phyloP scores from a whole-genome alignment of 345 rosid genomes.

The Lumnitzera racemosa region DNA sequence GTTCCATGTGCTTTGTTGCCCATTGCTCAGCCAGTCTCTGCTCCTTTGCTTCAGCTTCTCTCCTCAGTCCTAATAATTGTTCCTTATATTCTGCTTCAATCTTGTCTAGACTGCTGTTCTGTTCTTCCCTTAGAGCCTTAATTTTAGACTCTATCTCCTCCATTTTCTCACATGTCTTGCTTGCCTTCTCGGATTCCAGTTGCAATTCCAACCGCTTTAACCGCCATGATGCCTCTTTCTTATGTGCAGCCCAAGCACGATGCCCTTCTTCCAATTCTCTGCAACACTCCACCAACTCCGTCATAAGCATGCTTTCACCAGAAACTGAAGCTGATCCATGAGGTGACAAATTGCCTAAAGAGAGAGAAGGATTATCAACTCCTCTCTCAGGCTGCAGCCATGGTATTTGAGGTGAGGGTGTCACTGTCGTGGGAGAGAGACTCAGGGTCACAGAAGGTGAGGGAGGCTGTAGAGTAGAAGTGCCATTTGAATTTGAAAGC shows the following conservation, averaged over 20 bases:
- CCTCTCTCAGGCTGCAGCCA: conserved; percentile 80
- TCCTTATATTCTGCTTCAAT: conserved; percentile 79
- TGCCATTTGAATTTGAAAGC: conserved; percentile 72
- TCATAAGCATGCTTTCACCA: conserved; percentile 46
- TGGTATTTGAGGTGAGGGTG: conserved; percentile 63
- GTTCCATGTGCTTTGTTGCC: conserved; percentile 60
- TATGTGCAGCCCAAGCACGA: conserved; percentile 67
- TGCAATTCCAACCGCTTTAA: conserved; percentile 85
- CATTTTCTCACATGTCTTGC: conserved; percentile 72
- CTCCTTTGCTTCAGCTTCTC: conserved; percentile 85
- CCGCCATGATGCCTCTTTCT: conserved; percentile 96
- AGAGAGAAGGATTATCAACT: conserved; percentile 37
- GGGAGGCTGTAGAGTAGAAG: conserved; percentile 41
- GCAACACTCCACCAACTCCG: conserved; percentile 84
- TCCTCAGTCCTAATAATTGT: conserved; percentile 55
- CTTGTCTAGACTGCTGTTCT: conserved; percentile 56
- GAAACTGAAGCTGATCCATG: conserved; percentile 35
- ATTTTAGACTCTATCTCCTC: conserved; percentile 83
- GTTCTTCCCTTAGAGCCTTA: conserved; percentile 84
- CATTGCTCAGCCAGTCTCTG: conserved; percentile 89
- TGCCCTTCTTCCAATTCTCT: conserved; percentile 92
- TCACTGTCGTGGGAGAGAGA: conserved; percentile 67
- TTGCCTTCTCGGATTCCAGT: conserved; percentile 80
- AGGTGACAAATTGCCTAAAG: conserved; percentile 36
- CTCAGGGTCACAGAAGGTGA: conserved; percentile 81